Evolutionary conservation across 257 asterid species (phyloP).

Genomic region (Vinca minor): DNA sequence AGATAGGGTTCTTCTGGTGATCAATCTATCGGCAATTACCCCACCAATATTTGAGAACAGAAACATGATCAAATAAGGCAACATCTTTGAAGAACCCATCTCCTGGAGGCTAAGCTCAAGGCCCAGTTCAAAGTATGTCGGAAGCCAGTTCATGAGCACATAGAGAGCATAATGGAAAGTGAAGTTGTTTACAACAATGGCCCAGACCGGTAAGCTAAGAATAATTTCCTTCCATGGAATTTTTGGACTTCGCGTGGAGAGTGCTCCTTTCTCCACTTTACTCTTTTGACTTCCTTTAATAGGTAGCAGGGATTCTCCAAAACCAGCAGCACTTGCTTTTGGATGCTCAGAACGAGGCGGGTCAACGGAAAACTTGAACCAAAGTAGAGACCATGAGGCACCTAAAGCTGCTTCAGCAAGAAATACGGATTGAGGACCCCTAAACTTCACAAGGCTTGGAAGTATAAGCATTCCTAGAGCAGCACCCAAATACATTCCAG

Average conservation of each 20-base stretch:
- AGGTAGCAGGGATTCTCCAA: conserved; percentile 72
- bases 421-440: conserved; percentile 80
- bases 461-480: conserved; percentile 76
- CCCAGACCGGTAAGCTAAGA: conserved; percentile 75
- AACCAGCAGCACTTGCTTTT: conserved; percentile 82
- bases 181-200: conserved; percentile 78
- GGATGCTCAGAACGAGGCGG: conserved; percentile 93
- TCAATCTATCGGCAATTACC: conserved; percentile 68
- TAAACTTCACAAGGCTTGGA: conserved; percentile 60
- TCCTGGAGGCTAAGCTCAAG: conserved; percentile 77
- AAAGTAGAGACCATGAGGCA: conserved; percentile 65
- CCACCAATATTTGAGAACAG: conserved; percentile 86
- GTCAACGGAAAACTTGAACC: conserved; percentile 66
- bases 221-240: conserved; percentile 78
- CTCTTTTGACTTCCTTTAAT: conserved; percentile 31
- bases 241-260: conserved; percentile 23
- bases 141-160: conserved; percentile 97
- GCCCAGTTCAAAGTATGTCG: conserved; percentile 82
- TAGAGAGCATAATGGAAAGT: conserved; percentile 89
- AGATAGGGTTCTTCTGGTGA: conserved; percentile 48
- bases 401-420: conserved; percentile 75
- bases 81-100: conserved; percentile 95
- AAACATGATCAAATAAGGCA: conserved; percentile 86
- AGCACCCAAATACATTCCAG: conserved; percentile 94
- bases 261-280: conserved; percentile 49